These are phyloP conservation scores for Boletus rex-veris DNA, from an alignment of 768 basidiomycete species.

Conservation along the genomic window DNA sequence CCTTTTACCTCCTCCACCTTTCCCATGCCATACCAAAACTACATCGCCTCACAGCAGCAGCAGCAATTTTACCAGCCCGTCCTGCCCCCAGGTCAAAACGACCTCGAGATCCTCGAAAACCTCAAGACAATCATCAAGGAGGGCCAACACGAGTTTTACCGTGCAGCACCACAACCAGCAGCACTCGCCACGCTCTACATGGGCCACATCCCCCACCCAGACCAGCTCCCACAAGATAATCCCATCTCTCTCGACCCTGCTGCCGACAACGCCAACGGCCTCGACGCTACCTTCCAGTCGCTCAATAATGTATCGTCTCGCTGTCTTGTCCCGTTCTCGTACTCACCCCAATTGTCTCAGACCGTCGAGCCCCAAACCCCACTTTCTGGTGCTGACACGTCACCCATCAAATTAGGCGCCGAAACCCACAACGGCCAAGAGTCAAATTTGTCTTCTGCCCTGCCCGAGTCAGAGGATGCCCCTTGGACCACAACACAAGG, in stretches of 20 bases:
- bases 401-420: constrained; percentile 19
- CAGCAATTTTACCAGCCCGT: constrained; percentile 27
- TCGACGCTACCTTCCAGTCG: constrained; percentile 3
- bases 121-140: constrained; percentile 70
- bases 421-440: constrained; percentile 14
- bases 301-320: constrained; percentile 35
- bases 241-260: background rate
- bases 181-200: constrained; percentile 63
- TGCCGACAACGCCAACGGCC: constrained; percentile 9
- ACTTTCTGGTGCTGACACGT: constrained; percentile 26
- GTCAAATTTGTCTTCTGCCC: constrained; percentile 6
- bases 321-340: constrained; percentile 1
- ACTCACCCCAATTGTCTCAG: constrained; percentile 16
- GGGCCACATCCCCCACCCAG: constrained; percentile 41
- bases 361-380: constrained; percentile 24
- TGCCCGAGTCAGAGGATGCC: constrained; percentile 11
- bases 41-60: constrained; percentile 25
- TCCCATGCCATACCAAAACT: constrained; percentile 37
- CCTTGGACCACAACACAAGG: constrained; percentile 1
- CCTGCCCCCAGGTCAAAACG: constrained; percentile 56
- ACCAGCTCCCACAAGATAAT: constrained; percentile 30
- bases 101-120: constrained; percentile 71
- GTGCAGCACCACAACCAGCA: constrained; percentile 60
- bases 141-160: constrained; percentile 70
- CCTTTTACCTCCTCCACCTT: constrained; percentile 39